Base-by-base conservation (phyloP, 2,329 filamentous ascomycete species). In the Colletotrichum aenigma region DNA sequence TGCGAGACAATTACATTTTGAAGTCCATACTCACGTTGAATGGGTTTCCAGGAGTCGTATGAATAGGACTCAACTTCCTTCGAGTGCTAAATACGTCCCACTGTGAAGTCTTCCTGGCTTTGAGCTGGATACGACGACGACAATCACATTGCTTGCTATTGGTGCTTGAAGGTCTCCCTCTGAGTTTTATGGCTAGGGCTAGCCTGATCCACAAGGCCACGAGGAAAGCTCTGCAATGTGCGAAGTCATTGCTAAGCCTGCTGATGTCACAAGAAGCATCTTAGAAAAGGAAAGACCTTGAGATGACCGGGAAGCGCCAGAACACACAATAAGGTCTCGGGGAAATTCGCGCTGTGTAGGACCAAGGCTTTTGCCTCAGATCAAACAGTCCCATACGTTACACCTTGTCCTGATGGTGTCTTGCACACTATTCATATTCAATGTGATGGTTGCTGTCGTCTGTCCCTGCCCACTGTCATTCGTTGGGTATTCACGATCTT, bases 1-100 rank as follows among this genome's bases (percentile, higher is more conserved):
- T 12, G 3, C 9, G 0, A 48, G 1, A 0, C 0, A 7, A 18
- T 21, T 10, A 2, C 7, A 0, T 10, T 2, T n/a, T 43, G 18
- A 43, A 43, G 38, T 43, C 0, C 16, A n/a, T 0, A n/a, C 8
- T 6, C 16, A n/a, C 38, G 38, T 43, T n/a, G 8, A n/a, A 43
- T 0, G 4, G 8, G 8, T 6, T 4, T 43, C 0, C 0, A 3
- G 5, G 38, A 0, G 18, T 6, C 38, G 1, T n/a, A 48, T 7
- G 3, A 13, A 12, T 7, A 48, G 18, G 18, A 1, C 9, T 7
- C 1, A 6, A 5, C 38, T n/a, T 48, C 10, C 43, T 48, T 4
- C 18, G 2, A 4, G 18, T n/a, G 38, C 3, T n/a, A 48, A 3
- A n/a, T 43, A n/a, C 9, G 2, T 43, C 8, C 38, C 7, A n/a